Evolutionary conservation across 2,329 filamentous ascomycete genomes (phyloP).

Genomic region (Neonectria coccinea): DNA sequence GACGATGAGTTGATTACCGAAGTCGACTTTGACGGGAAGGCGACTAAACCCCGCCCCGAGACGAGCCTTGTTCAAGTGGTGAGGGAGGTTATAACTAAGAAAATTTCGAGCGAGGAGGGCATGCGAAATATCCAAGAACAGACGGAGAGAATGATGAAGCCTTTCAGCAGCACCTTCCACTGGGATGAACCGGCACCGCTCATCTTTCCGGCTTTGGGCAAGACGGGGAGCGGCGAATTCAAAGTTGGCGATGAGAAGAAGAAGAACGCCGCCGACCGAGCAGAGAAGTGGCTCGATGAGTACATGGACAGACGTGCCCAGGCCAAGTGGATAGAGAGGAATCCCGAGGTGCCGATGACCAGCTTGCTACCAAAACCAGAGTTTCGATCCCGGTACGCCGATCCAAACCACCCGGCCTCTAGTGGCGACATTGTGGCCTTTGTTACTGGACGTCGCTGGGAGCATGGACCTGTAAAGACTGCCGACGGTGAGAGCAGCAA

Average conservation of each 20-base stretch:
- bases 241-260: conserved; percentile 1
- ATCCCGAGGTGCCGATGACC: conserved; percentile 1
- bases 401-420: conserved; percentile 19
- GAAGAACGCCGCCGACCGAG: conserved; percentile 6
- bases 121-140: conserved; percentile 5
- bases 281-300: conserved; percentile 6
- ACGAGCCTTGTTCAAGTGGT: conserved; percentile 10
- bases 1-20: conserved; percentile 36
- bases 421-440: conserved; percentile 21
- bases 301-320: conserved; percentile 18
- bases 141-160: conserved; percentile 22
- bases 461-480: background rate
- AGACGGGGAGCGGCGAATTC: background rate
- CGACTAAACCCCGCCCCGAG: background rate
- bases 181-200: conserved; percentile 61
- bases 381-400: conserved; percentile 25
- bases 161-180: conserved; percentile 48
- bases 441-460: conserved; percentile 21
- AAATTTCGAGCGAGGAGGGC: conserved; percentile 29
- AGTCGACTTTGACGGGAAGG: conserved; percentile 8
- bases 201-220: conserved; percentile 59
- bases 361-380: conserved; percentile 15
- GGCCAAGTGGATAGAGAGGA: conserved; percentile 15
- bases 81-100: background rate
- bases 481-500: background rate